phyloP scores from a whole-genome alignment of 1,284 basidiomycete genomes.

The Puccinia coronata region DNA sequence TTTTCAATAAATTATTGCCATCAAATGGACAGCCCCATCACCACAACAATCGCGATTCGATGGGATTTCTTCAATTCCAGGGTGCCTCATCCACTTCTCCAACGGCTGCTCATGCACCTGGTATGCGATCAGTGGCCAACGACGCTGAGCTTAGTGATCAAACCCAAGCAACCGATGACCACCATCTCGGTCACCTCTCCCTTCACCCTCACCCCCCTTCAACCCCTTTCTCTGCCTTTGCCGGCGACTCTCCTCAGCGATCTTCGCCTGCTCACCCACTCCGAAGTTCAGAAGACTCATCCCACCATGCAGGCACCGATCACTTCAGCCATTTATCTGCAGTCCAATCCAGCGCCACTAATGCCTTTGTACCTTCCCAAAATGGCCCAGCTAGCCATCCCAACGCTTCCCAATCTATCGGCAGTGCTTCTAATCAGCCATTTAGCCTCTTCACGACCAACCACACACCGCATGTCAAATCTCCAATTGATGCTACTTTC shows the following conservation, averaged over 20 bases:
- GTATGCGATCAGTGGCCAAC: conserved; percentile 8
- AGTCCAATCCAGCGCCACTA: background rate
- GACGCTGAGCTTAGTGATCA: conserved; percentile 19
- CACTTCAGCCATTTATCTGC: background rate
- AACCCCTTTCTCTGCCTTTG: conserved; percentile 5
- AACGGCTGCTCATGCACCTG: background rate
- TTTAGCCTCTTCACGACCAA: conserved; percentile 23
- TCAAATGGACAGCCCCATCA: background rate
- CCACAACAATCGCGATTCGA: background rate
- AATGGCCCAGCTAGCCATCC: background rate
- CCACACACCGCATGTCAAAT: conserved; percentile 18
- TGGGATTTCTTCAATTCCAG: conserved; percentile 3
- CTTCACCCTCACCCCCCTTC: background rate
- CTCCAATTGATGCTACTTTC: background rate
- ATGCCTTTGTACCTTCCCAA: background rate
- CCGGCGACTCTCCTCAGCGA: conserved; percentile 12
- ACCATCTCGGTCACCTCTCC: background rate
- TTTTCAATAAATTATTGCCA: conserved; percentile 8
- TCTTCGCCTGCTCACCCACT: conserved; percentile 5
- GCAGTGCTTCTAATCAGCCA: conserved; percentile 19
- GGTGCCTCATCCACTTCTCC: conserved; percentile 1
- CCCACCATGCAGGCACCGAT: background rate
- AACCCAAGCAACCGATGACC: conserved; percentile 5
- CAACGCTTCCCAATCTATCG: background rate
- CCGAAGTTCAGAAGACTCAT: conserved; percentile 13